Percentiles rank a stretch among this genome's conserved stretches.
Evolutionary conservation across 768 basidiomycete species (phyloP).

Genomic region (Punctularia strigosozonata): DNA sequence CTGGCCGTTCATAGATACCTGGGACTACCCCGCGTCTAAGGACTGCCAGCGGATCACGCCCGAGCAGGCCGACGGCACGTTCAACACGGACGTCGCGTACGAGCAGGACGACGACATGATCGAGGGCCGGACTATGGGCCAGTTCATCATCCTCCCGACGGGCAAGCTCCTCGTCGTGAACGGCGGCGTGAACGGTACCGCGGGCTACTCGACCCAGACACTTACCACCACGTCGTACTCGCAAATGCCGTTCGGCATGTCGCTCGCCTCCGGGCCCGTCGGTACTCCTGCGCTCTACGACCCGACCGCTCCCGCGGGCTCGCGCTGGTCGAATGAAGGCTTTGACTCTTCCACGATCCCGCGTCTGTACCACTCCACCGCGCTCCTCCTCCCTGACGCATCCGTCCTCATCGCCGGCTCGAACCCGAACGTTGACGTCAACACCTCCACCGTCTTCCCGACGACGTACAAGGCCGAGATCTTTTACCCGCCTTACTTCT

Average conservation of each 20-base stretch:
- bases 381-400: constrained; percentile 80
- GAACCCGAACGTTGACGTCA: constrained; percentile 86
- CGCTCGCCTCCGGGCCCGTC: constrained; percentile 71
- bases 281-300: constrained; percentile 78
- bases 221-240: constrained; percentile 18
- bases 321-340: constrained; percentile 62
- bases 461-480: constrained; percentile 77
- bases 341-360: constrained; percentile 53
- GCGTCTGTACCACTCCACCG: constrained; percentile 85
- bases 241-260: constrained; percentile 60
- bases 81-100: constrained; percentile 45
- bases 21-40: constrained; percentile 51
- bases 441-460: constrained; percentile 46
- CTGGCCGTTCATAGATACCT: constrained; percentile 62
- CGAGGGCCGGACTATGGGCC: constrained; percentile 79
- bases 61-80: constrained; percentile 64
- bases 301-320: constrained; percentile 57
- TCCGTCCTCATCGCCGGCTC: constrained; percentile 85
- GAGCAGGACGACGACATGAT: constrained; percentile 66
- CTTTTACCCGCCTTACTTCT: constrained; percentile 90
- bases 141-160: constrained; percentile 76
- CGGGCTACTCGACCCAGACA: constrained; percentile 60
- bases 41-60: constrained; percentile 83
- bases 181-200: constrained; percentile 78
- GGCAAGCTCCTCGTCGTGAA: constrained; percentile 73